Conservation (phyloP, 495 filamentous ascomycete genomes). For the Monascus purpureus region DNA sequence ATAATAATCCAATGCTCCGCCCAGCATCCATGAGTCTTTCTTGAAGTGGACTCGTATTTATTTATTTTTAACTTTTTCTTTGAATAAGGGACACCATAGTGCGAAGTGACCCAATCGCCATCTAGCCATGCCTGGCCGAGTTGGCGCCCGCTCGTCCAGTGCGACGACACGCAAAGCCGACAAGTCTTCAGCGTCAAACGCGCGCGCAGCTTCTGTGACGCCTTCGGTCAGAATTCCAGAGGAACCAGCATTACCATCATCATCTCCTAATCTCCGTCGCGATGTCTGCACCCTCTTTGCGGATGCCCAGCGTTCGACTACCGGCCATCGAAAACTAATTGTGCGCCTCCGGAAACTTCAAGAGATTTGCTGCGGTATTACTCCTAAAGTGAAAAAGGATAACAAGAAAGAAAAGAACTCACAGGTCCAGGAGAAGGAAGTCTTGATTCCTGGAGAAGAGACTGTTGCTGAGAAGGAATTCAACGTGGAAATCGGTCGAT, state of each 20-base stretch:
- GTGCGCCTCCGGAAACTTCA: constrained; percentile 78
- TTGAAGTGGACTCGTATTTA: too few relatives aligned
- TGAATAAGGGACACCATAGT: too few relatives aligned
- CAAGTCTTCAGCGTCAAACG: constrained; percentile 37
- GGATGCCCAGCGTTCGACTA: constrained; percentile 77
- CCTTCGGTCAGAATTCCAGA: constrained; percentile 53
- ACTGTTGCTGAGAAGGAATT: constrained; percentile 74
- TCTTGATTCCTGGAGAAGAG: constrained; percentile 30
- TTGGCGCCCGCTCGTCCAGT: constrained; percentile 41
- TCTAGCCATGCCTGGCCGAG: constrained; percentile 46
- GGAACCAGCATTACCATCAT: constrained; percentile 42
- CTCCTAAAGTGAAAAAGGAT: constrained; percentile 29
- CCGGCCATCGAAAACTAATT: constrained; percentile 76
- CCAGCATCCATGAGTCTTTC: background rate
- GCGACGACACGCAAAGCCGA: constrained; percentile 44
- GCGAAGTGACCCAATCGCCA: too few relatives aligned
- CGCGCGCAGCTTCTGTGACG: constrained; percentile 49
- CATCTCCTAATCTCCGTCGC: constrained; percentile 53
- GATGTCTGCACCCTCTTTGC: constrained; percentile 69
- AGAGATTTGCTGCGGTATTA: constrained; percentile 75
- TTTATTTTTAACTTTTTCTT: too few relatives aligned
- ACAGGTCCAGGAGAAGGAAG: constrained; percentile 17
- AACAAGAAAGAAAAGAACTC: constrained; percentile 22
- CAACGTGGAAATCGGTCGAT: constrained; percentile 69
- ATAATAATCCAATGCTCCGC: background rate